phyloP scores from a whole-genome alignment of 2,329 filamentous ascomycete species.

The Curvularia lunata region DNA sequence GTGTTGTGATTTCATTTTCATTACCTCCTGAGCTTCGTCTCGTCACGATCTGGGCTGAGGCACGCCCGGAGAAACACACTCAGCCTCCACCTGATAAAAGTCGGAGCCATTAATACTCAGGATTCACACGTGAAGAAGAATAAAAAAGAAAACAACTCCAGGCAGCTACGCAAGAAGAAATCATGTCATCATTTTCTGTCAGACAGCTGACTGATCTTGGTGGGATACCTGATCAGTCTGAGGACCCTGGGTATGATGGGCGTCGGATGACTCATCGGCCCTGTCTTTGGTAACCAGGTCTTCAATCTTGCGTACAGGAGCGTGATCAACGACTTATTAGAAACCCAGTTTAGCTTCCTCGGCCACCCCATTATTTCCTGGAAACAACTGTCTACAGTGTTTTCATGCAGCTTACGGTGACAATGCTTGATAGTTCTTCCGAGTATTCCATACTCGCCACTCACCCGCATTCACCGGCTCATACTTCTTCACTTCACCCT shows the following conservation, averaged over 20 bases:
- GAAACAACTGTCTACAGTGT: not conserved
- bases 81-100: too few relatives aligned
- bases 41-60: too few relatives aligned
- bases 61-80: too few relatives aligned
- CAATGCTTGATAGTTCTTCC: slow-evolving; percentile 28
- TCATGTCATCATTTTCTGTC: too few relatives aligned
- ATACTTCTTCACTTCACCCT: slow-evolving; percentile 45
- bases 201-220: too few relatives aligned
- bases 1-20: too few relatives aligned
- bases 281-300: slow-evolving; percentile 76
- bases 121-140: too few relatives aligned
- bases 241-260: slow-evolving; percentile 77
- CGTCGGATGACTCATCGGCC: slow-evolving; percentile 88
- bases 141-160: too few relatives aligned
- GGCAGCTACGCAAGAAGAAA: too few relatives aligned
- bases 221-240: too few relatives aligned
- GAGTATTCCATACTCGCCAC: slow-evolving; percentile 46
- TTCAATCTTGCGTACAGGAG: slow-evolving; percentile 79
- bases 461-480: slow-evolving; percentile 46
- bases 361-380: not conserved
- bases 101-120: too few relatives aligned
- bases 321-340: slow-evolving; percentile 58
- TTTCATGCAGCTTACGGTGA: not conserved
- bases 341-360: not conserved
- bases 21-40: too few relatives aligned